Percentiles rank a stretch among this genome's conserved stretches.
Conservation (phyloP, 2,329 filamentous ascomycete species). For the Lecanosticta acicola region DNA sequence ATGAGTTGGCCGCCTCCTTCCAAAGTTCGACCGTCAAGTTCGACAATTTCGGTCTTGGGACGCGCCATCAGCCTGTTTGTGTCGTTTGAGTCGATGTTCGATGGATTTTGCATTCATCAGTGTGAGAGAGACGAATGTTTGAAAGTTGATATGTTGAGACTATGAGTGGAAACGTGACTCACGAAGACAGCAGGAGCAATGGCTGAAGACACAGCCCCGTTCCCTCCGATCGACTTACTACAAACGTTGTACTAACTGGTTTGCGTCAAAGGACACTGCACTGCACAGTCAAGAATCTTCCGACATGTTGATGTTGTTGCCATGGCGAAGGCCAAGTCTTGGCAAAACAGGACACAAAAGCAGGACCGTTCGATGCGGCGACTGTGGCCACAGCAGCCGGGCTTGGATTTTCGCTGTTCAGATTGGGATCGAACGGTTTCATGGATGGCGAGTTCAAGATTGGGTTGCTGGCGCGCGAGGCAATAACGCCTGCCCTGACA, state of each 20-base stretch:
- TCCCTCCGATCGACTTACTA: not conserved
- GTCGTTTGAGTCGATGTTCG: too few relatives aligned
- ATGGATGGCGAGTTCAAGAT: not conserved
- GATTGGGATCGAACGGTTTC: not conserved
- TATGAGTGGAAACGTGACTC: not conserved
- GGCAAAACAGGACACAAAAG: not conserved
- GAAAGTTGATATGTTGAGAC: too few relatives aligned
- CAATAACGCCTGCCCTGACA: not conserved
- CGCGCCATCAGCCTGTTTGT: too few relatives aligned
- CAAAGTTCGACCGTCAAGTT: conserved; percentile 48
- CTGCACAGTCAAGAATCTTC: too few relatives aligned
- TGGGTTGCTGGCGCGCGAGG: not conserved
- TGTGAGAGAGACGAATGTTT: too few relatives aligned
- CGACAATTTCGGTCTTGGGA: not conserved
- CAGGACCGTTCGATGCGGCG: too few relatives aligned
- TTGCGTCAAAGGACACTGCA: too few relatives aligned
- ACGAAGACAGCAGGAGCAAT: not conserved
- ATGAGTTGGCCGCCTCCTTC: conserved; percentile 60
- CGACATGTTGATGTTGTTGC: not conserved
- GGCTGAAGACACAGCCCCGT: not conserved
- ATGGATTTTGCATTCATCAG: too few relatives aligned
- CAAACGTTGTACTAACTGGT: too few relatives aligned
- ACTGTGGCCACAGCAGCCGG: not conserved
- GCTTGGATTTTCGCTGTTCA: not conserved
- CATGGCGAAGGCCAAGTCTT: not conserved